Evolutionary conservation across 805 yeast genomes (phyloP).

Genomic region (Teunomyces lycoperdinae): DNA sequence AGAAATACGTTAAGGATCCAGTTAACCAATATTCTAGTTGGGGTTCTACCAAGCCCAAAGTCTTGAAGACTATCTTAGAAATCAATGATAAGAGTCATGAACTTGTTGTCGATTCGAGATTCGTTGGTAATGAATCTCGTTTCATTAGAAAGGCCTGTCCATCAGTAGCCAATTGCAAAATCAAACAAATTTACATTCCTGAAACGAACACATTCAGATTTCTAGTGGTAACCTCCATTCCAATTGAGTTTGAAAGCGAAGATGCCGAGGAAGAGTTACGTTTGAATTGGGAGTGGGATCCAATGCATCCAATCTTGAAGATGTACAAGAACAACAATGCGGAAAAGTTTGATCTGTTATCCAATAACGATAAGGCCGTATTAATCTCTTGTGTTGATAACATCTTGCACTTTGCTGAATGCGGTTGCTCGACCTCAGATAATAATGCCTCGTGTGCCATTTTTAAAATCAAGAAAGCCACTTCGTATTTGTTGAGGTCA

Average conservation of each 20-base stretch:
- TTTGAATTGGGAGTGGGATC: conserved; percentile 88
- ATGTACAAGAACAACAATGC: conserved; percentile 33
- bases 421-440: conserved; percentile 52
- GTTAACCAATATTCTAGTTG: conserved; percentile 73
- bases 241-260: conserved; percentile 38
- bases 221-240: conserved; percentile 53
- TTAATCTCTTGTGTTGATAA: conserved; percentile 63
- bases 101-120: conserved; percentile 75
- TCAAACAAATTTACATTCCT: conserved; percentile 47
- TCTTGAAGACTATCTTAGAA: conserved; percentile 21
- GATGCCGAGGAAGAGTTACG: conserved; percentile 68
- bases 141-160: conserved; percentile 73
- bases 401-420: conserved; percentile 59
- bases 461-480: conserved; percentile 58
- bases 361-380: conserved; percentile 51
- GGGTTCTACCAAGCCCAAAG: conserved; percentile 60
- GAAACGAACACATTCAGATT: conserved; percentile 46
- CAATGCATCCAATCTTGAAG: conserved; percentile 65
- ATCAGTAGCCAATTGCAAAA: conserved; percentile 61
- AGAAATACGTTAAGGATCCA: conserved; percentile 59
- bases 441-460: conserved; percentile 51
- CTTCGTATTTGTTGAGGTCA: conserved; percentile 57
- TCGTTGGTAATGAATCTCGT: conserved; percentile 70
- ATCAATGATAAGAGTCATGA: conserved; percentile 43
- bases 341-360: conserved; percentile 50